phyloP scores from a whole-genome alignment of 441 rosid genomes.

The Gossypium trilobum region DNA sequence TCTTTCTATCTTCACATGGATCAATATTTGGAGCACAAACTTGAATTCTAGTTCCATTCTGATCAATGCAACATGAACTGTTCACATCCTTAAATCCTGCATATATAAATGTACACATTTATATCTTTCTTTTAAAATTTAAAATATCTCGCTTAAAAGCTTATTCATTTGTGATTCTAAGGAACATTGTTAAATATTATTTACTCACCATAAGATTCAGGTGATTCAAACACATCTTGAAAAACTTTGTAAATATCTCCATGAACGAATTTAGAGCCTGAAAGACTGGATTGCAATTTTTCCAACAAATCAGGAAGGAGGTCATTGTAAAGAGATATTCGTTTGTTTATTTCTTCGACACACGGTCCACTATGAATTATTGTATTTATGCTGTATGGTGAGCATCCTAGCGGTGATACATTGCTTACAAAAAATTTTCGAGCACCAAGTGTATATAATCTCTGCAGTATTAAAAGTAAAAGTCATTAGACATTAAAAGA shows the following conservation, averaged over 20 bases:
- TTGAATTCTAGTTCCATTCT: neutral
- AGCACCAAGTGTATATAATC: constrained; percentile 14
- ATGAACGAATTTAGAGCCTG: constrained; percentile 8
- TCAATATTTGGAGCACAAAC: neutral
- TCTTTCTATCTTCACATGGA: constrained; percentile 5
- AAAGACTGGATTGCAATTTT: neutral
- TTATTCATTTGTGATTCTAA: no score
- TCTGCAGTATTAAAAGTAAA: neutral
- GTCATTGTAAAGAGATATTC: neutral
- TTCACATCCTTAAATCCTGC: neutral
- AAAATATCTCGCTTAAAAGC: no score
- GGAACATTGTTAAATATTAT: neutral
- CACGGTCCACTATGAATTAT: neutral
- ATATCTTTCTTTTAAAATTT: no score
- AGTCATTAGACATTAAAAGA: no score
- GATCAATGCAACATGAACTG: constrained; percentile 1
- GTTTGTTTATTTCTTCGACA: neutral
- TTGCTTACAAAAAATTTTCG: constrained; percentile 19
- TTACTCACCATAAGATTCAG: constrained; percentile 11
- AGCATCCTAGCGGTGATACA: constrained; percentile 2
- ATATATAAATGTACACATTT: neutral
- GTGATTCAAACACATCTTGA: neutral
- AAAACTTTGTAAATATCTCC: constrained; percentile 11
- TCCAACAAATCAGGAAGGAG: neutral
- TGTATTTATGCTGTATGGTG: neutral